These are phyloP conservation scores for Pichia sp. DNA, from an alignment of 1,139 yeast species.

Conservation along the genomic window DNA sequence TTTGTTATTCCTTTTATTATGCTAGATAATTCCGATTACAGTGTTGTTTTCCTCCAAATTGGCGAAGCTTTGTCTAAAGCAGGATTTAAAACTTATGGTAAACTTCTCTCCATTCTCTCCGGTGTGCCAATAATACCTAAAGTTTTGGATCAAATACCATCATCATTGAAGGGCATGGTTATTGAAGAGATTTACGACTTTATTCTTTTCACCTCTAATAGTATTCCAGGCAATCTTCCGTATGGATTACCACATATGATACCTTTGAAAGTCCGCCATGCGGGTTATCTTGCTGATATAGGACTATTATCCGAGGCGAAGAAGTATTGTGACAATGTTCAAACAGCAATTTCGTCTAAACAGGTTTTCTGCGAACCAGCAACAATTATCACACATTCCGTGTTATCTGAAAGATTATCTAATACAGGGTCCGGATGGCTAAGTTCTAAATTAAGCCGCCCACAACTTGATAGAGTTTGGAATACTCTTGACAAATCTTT, in stretches of 20 bases:
- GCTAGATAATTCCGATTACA: constrained; percentile 28
- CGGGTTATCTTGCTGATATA: constrained; percentile 55
- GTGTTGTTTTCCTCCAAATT: constrained; percentile 44
- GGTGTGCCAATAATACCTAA: constrained; percentile 26
- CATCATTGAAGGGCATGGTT: constrained; percentile 37
- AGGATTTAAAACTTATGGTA: constrained; percentile 27
- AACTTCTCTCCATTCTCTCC: constrained; percentile 22
- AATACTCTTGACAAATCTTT: constrained; percentile 76
- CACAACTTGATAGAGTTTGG: constrained; percentile 80
- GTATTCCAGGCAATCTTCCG: constrained; percentile 26
- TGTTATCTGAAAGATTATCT: constrained; percentile 38
- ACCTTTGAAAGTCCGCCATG: constrained; percentile 53
- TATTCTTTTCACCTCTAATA: constrained; percentile 31
- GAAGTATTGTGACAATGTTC: constrained; percentile 49
- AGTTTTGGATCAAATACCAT: constrained; percentile 24
- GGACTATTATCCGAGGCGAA: constrained; percentile 54
- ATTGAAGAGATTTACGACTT: constrained; percentile 73
- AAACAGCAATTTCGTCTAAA: constrained; percentile 36
- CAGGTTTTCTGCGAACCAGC: constrained; percentile 35
- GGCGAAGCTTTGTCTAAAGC: constrained; percentile 43
- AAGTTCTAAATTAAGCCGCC: constrained; percentile 40
- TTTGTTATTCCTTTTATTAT: constrained; percentile 26
- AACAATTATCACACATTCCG: constrained; percentile 34
- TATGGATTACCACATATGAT: constrained; percentile 48
- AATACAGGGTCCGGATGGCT: constrained; percentile 35